Base-by-base conservation (phyloP, 371 early-diverging fungal genomes). In the Rhizopus delemar region DNA sequence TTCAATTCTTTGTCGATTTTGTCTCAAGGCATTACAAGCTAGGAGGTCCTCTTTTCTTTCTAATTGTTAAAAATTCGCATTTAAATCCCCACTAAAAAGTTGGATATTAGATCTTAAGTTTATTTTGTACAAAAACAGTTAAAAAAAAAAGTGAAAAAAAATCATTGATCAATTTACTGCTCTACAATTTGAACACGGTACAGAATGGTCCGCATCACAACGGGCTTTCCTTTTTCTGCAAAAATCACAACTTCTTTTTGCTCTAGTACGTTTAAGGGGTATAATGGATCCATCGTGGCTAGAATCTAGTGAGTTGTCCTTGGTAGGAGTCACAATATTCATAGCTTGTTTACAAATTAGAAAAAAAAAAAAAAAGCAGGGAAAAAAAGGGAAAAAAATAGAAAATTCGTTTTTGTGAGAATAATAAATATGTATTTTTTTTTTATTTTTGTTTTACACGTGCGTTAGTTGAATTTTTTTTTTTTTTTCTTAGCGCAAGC, bases 201-300 rank as follows among this genome's bases (percentile, higher is more conserved):
- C 61, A 16, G 71, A 65, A 12, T 62, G 59, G 63, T 81, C 81
- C 41, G 81, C 81, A 63, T 81, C 78, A 59, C 81, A 81, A 7
- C 74, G 66, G 39, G 78, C 74, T 57, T 81, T 81, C 5, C 78
- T 67, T 58, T 81, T 75, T 45, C 81, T 58, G 49, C 81, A 81
- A 60, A 77, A 77, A 56, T 81, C 81, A 63, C 81, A 81, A 45
- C 81, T 81, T 15, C 81, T 60, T 65, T 81, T 81, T 4, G 81
- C 81, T 41, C 81, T 65, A 16, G 78, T 77, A n/a, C 81, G 59
- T 58, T 81, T 81, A 12, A 77, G 51, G 29, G 68, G 70, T 41
- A 63, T 65, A n/a, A 49, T 45, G 6, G 59, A 38, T 11, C 58
- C 28, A 16, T 43, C 53, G 35, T 46, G 56, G 28, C 51, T 31